Evolutionary conservation across 2,329 filamentous ascomycete species (phyloP).

Genomic region (Penicillium crustosum): DNA sequence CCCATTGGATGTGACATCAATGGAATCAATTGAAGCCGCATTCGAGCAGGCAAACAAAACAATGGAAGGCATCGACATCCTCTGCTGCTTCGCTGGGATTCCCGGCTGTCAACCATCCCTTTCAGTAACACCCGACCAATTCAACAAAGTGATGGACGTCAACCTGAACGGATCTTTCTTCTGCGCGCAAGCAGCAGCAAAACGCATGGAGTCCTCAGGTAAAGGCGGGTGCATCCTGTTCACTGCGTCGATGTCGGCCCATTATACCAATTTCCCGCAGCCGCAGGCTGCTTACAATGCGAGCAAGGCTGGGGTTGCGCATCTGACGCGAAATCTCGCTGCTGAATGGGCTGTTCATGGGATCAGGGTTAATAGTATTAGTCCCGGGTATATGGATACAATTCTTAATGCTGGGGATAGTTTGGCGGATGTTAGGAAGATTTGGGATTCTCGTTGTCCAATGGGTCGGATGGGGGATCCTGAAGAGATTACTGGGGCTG

Average conservation of each 20-base stretch:
- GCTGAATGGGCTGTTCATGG: conserved; percentile 72
- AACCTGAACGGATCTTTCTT: conserved; percentile 72
- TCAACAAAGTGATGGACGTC: conserved; percentile 65
- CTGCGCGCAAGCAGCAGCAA: conserved; percentile 64
- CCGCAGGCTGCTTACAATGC: conserved; percentile 72
- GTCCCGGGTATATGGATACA: conserved; percentile 76
- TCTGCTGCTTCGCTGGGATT: conserved; percentile 68
- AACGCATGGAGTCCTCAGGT: conserved; percentile 31
- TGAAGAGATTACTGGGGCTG: conserved; percentile 62
- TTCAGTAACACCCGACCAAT: conserved; percentile 59
- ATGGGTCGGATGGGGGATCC: conserved; percentile 65
- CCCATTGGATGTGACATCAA: conserved; percentile 61
- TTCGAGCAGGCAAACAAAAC: conserved; percentile 22
- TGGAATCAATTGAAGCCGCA: conserved; percentile 29
- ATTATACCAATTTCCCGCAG: conserved; percentile 70
- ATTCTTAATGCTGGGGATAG: conserved; percentile 67
- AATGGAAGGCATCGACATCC: conserved; percentile 55
- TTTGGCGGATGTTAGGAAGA: conserved; percentile 52
- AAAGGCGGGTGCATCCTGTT: conserved; percentile 56
- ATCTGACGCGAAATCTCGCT: conserved; percentile 64
- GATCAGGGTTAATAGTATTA: conserved; percentile 69
- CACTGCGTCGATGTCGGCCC: conserved; percentile 66
- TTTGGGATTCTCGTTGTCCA: conserved; percentile 62
- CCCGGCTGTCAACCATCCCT: conserved; percentile 63
- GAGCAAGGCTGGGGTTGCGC: conserved; percentile 65